Evolutionary conservation across 148 eudicot species (phyloP).

Genomic region (Dianthus caryophyllus): DNA sequence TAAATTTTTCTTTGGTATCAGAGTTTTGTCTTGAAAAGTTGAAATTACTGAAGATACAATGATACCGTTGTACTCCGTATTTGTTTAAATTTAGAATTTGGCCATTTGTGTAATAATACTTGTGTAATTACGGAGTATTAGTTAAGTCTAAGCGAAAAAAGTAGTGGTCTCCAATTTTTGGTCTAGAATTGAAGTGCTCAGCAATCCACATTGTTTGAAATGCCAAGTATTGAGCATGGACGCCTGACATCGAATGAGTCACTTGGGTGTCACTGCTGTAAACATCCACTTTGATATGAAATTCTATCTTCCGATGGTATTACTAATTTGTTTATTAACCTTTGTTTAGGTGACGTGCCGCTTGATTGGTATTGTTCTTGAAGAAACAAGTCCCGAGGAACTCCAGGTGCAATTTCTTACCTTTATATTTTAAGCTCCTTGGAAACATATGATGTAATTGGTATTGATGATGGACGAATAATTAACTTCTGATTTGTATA

Average conservation of each 20-base stretch:
- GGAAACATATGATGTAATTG: conserved; percentile 1
- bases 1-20: not conserved
- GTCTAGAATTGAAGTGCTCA: not conserved
- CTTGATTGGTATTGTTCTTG: conserved; percentile 84
- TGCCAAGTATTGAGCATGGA: not conserved
- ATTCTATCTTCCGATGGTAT: not conserved
- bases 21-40: not conserved
- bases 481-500: conserved; percentile 13
- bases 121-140: not conserved
- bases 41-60: not conserved
- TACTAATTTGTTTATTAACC: not conserved
- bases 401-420: conserved; percentile 58
- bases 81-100: not conserved
- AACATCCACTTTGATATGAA: not conserved
- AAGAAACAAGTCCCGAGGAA: conserved; percentile 91
- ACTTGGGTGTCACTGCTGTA: not conserved
- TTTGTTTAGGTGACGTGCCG: conserved; percentile 73
- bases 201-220: not conserved
- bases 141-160: not conserved
- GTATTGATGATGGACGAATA: not conserved
- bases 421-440: conserved; percentile 1
- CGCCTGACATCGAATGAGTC: not conserved
- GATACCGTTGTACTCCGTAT: not conserved
- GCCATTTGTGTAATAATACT: not conserved
- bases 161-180: not conserved